Conservation (phyloP, 441 rosid genomes). For the Croton laevigatus region DNA sequence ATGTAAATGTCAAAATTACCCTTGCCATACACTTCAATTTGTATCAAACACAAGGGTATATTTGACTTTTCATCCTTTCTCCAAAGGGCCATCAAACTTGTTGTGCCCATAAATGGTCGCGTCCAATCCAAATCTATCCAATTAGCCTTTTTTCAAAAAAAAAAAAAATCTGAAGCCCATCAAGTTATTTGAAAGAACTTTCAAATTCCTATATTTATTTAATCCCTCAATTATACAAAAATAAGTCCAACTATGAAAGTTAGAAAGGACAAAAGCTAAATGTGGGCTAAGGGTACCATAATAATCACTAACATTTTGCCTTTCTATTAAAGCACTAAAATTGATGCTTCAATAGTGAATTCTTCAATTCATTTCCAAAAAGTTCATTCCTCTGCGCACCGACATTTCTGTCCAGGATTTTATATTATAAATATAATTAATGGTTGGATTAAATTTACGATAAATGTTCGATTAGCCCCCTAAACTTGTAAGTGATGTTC, state of each 20-base stretch:
- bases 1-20: not conserved
- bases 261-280: not conserved
- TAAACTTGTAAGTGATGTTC: too few species aligned
- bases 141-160: not conserved
- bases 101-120: not conserved
- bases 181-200: not conserved
- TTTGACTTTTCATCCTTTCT: not conserved
- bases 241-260: slow-evolving; percentile 7
- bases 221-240: not conserved
- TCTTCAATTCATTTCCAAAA: not conserved
- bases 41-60: not conserved
- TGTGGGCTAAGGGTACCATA: not conserved
- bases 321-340: not conserved
- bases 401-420: too few species aligned
- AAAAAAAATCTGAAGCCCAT: not conserved
- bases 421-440: too few species aligned
- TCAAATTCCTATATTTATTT: too few species aligned
- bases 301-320: not conserved
- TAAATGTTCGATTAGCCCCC: too few species aligned
- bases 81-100: not conserved
- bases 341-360: slow-evolving; percentile 2
- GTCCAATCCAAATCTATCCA: not conserved
- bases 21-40: not conserved
- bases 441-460: too few species aligned
- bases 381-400: not conserved